A percentile compares a stretch with the other conserved stretches of the same genome.
These are phyloP conservation scores for Phytophthora cajani DNA, from an alignment of 352 stramenopile genomes.

Conservation along the genomic window DNA sequence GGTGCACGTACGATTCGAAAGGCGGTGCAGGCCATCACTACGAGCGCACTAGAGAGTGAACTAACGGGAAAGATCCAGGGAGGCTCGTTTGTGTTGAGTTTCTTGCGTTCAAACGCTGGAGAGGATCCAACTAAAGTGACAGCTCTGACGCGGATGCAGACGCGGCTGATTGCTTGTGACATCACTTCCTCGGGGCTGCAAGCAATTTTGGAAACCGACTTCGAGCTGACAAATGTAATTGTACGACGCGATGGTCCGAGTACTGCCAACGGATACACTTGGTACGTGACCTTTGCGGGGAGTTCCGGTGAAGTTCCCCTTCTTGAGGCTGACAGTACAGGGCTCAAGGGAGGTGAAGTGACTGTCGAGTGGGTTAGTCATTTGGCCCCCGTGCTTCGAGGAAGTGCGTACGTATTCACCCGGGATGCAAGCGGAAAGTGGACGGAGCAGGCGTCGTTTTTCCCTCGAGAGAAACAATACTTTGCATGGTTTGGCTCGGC, in stretches of 20 bases:
- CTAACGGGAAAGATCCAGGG: conserved; percentile 20
- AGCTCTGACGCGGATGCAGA: conserved; percentile 38
- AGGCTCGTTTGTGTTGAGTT: conserved; percentile 65
- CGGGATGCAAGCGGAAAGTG: conserved; percentile 60
- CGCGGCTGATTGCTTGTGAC: conserved; percentile 61
- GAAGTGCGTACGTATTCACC: conserved; percentile 76
- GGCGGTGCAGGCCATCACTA: conserved; percentile 66
- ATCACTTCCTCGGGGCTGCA: conserved; percentile 51
- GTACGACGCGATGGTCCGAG: conserved; percentile 70
- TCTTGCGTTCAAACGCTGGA: conserved; percentile 38
- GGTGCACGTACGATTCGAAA: conserved; percentile 74
- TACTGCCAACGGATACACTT: conserved; percentile 66
- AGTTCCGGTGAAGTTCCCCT: conserved; percentile 61
- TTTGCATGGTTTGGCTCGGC: conserved; percentile 87
- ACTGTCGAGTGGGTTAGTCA: conserved; percentile 51
- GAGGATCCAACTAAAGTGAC: conserved; percentile 23
- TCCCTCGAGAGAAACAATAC: conserved; percentile 91
- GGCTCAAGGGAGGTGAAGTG: conserved; percentile 38
- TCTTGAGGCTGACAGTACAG: conserved; percentile 56
- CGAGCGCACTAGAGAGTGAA: conserved; percentile 32
- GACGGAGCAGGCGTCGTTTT: conserved; percentile 93
- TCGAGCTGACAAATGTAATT: conserved; percentile 73
- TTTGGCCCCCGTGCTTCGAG: conserved; percentile 64
- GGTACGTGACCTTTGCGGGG: conserved; percentile 84
- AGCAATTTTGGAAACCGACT: conserved; percentile 67